Percentiles rank a stretch among this genome's conserved stretches.
phyloP scores from a whole-genome alignment of 495 filamentous ascomycete genomes.

The Penicillium nucicola region DNA sequence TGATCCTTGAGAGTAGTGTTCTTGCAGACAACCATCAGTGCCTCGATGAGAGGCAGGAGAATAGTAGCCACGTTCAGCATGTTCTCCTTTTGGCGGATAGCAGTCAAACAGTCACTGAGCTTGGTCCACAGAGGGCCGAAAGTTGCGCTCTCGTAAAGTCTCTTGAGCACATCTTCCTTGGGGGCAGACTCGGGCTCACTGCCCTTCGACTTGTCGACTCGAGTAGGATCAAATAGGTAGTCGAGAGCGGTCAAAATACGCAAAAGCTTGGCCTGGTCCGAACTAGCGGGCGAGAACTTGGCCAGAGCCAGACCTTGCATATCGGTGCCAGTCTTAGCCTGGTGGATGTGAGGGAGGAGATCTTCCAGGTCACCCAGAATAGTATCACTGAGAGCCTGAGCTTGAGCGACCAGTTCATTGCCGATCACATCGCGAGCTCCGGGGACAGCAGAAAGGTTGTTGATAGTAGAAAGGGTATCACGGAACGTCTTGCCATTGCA shows the following conservation, averaged over 20 bases:
- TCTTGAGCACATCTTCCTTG: conserved; percentile 75
- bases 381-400: conserved; percentile 75
- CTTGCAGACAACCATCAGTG: conserved; percentile 98
- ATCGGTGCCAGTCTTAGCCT: conserved; percentile 83
- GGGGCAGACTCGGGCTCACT: conserved; percentile 52
- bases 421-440: conserved; percentile 89
- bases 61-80: conserved; percentile 97
- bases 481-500: conserved; percentile 96
- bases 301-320: conserved; percentile 90
- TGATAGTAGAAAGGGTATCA: conserved; percentile 95
- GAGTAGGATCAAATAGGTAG: conserved; percentile 82
- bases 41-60: conserved; percentile 88
- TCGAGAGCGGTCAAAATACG: conserved; percentile 93
- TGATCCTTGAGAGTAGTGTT: conserved; percentile 81
- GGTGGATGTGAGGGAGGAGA: conserved; percentile 81
- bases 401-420: conserved; percentile 81
- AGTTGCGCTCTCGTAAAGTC: conserved; percentile 83
- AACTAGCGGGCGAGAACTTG: conserved; percentile 93
- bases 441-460: conserved; percentile 91
- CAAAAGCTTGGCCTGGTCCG: conserved; percentile 91
- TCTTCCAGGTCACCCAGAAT: conserved; percentile 84
- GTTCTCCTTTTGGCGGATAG: conserved; percentile 86
- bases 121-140: conserved; percentile 91
- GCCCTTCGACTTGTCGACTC: conserved; percentile 53
- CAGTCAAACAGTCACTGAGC: conserved; percentile 84